phyloP scores from a whole-genome alignment of 768 basidiomycete species.

The Suillus paluster region DNA sequence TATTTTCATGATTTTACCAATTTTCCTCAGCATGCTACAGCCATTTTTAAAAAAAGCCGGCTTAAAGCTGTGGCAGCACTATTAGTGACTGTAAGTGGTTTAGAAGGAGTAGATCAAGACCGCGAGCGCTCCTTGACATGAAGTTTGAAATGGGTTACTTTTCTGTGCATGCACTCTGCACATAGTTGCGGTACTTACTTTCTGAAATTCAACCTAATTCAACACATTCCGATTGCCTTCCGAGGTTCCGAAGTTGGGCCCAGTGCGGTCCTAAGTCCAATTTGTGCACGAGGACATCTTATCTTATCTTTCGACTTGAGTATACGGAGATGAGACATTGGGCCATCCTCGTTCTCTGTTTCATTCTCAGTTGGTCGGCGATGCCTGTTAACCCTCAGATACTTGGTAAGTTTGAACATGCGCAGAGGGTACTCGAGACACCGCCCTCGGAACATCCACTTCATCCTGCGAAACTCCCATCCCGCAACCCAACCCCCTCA shows the following conservation, averaged over 20 bases:
- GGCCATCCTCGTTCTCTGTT: not conserved
- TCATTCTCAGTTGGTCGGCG: not conserved
- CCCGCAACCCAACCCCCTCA: slow-evolving; percentile 66
- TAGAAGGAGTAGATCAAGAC: no score
- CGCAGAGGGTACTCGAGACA: slow-evolving; percentile 4
- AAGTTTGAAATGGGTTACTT: no score
- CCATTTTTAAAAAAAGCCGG: no score
- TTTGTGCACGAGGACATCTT: not conserved
- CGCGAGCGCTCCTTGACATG: no score
- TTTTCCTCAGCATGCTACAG: no score
- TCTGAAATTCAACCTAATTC: no score
- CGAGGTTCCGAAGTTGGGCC: not conserved
- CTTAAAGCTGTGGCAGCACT: no score
- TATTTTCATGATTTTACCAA: no score
- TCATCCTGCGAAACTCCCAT: slow-evolving; percentile 47
- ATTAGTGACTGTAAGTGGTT: no score
- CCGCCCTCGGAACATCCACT: slow-evolving; percentile 7
- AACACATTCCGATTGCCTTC: not conserved
- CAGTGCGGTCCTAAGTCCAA: not conserved
- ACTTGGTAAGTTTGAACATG: slow-evolving; percentile 1
- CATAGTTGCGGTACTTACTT: no score
- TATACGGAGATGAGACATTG: not conserved
- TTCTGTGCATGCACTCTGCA: no score
- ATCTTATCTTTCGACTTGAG: not conserved
- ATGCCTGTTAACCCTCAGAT: slow-evolving; percentile 4